Percentiles rank a stretch among this genome's conserved stretches.
Conservation (phyloP, 352 stramenopile genomes). For the Plasmopara muralis region DNA sequence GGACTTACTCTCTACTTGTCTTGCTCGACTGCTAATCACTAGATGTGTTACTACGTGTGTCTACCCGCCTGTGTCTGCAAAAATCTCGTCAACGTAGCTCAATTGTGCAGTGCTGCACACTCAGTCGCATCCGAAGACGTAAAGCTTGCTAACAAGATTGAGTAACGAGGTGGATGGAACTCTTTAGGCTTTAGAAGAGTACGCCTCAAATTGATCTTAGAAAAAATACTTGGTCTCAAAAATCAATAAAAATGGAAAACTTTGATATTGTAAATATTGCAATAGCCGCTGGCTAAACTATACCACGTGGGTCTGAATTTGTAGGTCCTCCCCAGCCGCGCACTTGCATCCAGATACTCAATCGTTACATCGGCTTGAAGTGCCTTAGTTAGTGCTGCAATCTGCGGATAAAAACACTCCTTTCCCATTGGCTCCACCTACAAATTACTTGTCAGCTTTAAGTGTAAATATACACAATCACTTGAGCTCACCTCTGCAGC, state of each 20-base stretch:
- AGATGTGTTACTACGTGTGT: conserved; percentile 84
- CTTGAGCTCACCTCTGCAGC: conserved; percentile 43
- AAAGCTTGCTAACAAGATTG: conserved; percentile 45
- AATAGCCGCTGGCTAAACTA: conserved; percentile 71
- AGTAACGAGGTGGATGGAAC: conserved; percentile 18
- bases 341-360: conserved; percentile 90
- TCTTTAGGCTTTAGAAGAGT: not conserved
- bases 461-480: not conserved
- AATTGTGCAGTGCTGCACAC: conserved; percentile 82
- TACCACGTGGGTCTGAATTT: conserved; percentile 92
- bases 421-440: conserved; percentile 91
- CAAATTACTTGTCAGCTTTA: not conserved
- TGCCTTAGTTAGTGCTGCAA: conserved; percentile 88
- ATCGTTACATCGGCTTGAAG: conserved; percentile 85
- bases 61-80: conserved; percentile 88
- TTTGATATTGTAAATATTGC: conserved; percentile 4
- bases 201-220: no score
- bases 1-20: not conserved
- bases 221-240: not conserved
- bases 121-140: conserved; percentile 69
- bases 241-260: not conserved
- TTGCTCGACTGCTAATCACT: not conserved
- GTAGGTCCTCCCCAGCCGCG: conserved; percentile 39
- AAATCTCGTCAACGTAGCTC: conserved; percentile 90
- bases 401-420: conserved; percentile 90